These are phyloP conservation scores for Trypanosoma platydactyli DNA, from an alignment of 208 protist genomes.

Conservation along the genomic window DNA sequence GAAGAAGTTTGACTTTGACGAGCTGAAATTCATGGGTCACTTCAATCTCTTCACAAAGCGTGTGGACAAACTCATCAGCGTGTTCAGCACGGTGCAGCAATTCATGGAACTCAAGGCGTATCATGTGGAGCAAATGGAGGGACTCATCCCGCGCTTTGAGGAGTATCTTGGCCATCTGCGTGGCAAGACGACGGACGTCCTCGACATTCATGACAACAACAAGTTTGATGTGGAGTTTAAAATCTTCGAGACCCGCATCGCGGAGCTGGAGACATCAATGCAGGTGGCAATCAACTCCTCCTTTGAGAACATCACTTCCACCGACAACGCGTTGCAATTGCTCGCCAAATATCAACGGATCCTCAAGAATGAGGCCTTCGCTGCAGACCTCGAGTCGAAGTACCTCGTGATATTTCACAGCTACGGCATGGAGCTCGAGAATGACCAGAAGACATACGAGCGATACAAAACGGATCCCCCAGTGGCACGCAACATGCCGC, in stretches of 20 bases:
- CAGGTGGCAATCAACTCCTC: slow-evolving; percentile 95
- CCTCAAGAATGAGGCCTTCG: slow-evolving; percentile 91
- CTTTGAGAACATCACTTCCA: slow-evolving; percentile 95
- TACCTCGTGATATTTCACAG: slow-evolving; percentile 96
- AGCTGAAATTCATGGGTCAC: slow-evolving; percentile 96
- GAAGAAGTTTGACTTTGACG: slow-evolving; percentile 93
- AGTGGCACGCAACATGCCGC: slow-evolving; percentile 94
- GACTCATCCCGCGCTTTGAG: slow-evolving; percentile 91
- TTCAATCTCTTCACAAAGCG: slow-evolving; percentile 97
- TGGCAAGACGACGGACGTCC: slow-evolving; percentile 93
- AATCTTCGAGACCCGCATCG: slow-evolving; percentile 93
- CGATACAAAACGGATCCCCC: slow-evolving; percentile 94
- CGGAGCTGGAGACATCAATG: slow-evolving; percentile 94
- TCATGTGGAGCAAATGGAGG: slow-evolving; percentile 95
- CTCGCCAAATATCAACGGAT: slow-evolving; percentile 95
- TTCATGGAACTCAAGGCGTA: slow-evolving; percentile 94
- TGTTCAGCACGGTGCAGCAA: slow-evolving; percentile 96
- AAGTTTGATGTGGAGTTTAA: slow-evolving; percentile 96
- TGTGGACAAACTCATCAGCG: slow-evolving; percentile 95
- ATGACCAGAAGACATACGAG: slow-evolving; percentile 96
- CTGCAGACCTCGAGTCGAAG: slow-evolving; percentile 93
- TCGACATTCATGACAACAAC: slow-evolving; percentile 94
- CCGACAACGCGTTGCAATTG: slow-evolving; percentile 91
- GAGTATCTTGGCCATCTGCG: slow-evolving; percentile 92
- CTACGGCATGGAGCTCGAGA: slow-evolving; percentile 95